These are phyloP conservation scores for Leccinum imitatum DNA, from an alignment of 768 basidiomycete genomes.

Conservation along the genomic window DNA sequence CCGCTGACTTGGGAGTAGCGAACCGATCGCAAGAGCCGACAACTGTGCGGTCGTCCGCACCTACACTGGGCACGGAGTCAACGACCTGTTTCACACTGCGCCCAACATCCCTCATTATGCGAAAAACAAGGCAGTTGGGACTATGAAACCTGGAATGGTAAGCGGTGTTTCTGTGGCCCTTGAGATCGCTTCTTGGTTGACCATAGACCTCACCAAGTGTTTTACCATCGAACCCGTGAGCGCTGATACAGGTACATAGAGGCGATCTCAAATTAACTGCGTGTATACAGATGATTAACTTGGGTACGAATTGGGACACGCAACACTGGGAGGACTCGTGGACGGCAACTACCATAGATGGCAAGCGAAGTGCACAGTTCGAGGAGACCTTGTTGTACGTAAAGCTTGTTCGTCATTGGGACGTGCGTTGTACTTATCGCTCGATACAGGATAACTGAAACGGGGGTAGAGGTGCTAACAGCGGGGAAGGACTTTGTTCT, in stretches of 20 bases:
- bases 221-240: conserved; percentile 82
- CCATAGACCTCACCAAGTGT: conserved; percentile 35
- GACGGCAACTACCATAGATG: conserved; percentile 94
- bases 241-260: conserved; percentile 4
- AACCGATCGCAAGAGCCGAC: conserved; percentile 78
- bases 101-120: conserved; percentile 96
- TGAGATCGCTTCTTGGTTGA: conserved; percentile 6
- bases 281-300: conserved; percentile 80
- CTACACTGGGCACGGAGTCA: conserved; percentile 90
- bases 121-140: conserved; percentile 89
- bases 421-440: conserved; percentile 16
- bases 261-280: conserved; percentile 1
- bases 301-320: conserved; percentile 73
- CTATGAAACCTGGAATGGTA: conserved; percentile 94
- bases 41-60: conserved; percentile 90
- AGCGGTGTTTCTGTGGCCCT: conserved; percentile 24
- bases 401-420: conserved; percentile 2
- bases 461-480: conserved; percentile 86
- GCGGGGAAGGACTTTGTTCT: conserved; percentile 41
- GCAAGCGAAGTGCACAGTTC: conserved; percentile 91
- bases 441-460: conserved; percentile 76
- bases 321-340: conserved; percentile 94
- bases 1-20: conserved; percentile 44
- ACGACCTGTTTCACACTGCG: conserved; percentile 78
- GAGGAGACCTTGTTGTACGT: conserved; percentile 95